Conservation (phyloP, 495 filamentous ascomycete species). For the Cladorrhinum samala region DNA sequence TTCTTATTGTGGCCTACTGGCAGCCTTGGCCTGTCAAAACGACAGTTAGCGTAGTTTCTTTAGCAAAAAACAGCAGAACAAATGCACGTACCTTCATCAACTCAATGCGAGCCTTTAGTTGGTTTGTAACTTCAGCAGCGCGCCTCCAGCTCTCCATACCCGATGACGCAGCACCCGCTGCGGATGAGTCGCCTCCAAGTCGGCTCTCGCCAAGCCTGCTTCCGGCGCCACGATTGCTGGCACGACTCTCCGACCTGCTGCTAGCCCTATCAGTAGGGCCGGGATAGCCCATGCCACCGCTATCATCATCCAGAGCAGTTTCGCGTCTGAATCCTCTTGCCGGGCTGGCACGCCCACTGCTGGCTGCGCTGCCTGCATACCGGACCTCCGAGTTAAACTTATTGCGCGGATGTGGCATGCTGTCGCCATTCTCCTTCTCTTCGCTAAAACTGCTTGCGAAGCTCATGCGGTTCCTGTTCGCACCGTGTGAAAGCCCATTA, state of each 20-base stretch:
- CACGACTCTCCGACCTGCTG: conserved; percentile 38
- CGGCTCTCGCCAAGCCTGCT: too few species aligned
- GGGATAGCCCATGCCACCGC: conserved; percentile 20
- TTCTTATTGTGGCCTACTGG: conserved; percentile 1
- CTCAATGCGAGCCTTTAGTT: conserved; percentile 94
- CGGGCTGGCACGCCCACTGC: conserved; percentile 54
- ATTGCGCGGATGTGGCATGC: conserved; percentile 35
- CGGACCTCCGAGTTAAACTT: conserved; percentile 50
- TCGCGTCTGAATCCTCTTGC: conserved; percentile 36
- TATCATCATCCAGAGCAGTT: conserved; percentile 14
- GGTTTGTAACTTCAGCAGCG: conserved; percentile 97
- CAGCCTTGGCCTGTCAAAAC: neutral
- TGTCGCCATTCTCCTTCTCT: conserved; percentile 70
- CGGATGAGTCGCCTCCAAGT: conserved; percentile 19
- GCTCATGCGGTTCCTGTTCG: conserved; percentile 50
- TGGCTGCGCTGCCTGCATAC: conserved; percentile 41
- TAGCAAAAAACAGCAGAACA: too few species aligned
- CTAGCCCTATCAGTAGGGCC: conserved; percentile 27
- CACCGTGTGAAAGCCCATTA: conserved; percentile 31
- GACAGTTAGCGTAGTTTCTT: too few species aligned
- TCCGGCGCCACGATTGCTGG: conserved; percentile 10
- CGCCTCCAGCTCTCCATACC: conserved; percentile 91
- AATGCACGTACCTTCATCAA: conserved; percentile 56
- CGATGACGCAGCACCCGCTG: conserved; percentile 41
- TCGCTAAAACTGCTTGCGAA: conserved; percentile 70